Percentiles rank a stretch among this genome's conserved stretches.
Conservation (phyloP, 2,329 filamentous ascomycete genomes). For the Alternaria longipes region DNA sequence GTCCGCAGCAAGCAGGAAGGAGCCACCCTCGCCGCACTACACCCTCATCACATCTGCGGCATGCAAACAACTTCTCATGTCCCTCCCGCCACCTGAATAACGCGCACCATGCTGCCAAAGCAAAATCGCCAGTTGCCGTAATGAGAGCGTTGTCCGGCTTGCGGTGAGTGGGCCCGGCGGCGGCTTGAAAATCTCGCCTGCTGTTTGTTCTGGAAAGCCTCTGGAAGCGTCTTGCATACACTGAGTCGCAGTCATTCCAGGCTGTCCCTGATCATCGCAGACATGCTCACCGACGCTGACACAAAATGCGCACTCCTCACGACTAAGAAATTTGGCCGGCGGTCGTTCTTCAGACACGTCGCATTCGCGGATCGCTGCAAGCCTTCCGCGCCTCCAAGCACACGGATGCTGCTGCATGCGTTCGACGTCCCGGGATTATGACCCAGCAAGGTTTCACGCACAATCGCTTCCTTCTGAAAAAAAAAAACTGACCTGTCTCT, state of each 20-base stretch:
- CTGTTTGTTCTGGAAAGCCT: conserved; percentile 35
- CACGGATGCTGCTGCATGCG: conserved; percentile 40
- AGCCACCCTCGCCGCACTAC: not conserved
- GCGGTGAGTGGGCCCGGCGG: conserved; percentile 30
- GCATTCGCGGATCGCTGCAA: conserved; percentile 43
- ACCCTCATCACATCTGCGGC: conserved; percentile 6
- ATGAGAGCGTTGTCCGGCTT: conserved; percentile 35
- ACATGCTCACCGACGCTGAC: conserved; percentile 16
- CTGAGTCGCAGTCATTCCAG: conserved; percentile 19
- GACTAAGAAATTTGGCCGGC: conserved; percentile 23
- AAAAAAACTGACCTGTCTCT: conserved; percentile 30
- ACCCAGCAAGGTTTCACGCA: conserved; percentile 40
- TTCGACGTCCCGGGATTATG: conserved; percentile 37
- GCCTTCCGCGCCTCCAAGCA: conserved; percentile 42
- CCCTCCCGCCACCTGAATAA: not conserved
- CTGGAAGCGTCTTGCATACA: conserved; percentile 21
- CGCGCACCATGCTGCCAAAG: not conserved
- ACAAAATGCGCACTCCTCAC: conserved; percentile 15
- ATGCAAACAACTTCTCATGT: conserved; percentile 1
- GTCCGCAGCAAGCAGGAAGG: not conserved
- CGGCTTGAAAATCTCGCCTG: conserved; percentile 32
- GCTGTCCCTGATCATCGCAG: conserved; percentile 17
- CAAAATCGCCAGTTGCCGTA: conserved; percentile 22
- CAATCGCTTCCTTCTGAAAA: conserved; percentile 31
- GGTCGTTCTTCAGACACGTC: conserved; percentile 34